Evolutionary conservation across 2,329 filamentous ascomycete genomes (phyloP).

Genomic region (Penicillium decumbens): DNA sequence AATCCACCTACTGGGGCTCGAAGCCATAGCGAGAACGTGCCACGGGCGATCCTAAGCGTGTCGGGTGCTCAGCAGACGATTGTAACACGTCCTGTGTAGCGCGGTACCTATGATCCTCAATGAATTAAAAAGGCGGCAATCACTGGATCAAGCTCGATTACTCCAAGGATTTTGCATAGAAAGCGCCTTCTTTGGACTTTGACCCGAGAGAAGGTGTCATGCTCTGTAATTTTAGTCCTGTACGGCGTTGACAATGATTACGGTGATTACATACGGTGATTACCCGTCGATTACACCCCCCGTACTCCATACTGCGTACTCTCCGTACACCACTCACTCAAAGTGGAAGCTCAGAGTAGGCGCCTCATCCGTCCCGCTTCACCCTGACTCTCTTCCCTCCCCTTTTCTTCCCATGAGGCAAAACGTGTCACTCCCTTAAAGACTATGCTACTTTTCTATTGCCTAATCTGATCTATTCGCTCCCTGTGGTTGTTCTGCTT

Average conservation of each 20-base stretch:
- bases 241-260: too few species aligned
- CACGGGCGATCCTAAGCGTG: constrained; percentile 7
- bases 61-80: neutral
- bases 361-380: constrained; percentile 21
- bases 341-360: constrained; percentile 5
- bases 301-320: neutral
- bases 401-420: neutral
- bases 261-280: neutral
- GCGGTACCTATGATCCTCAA: neutral
- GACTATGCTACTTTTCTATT: neutral
- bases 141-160: too few species aligned
- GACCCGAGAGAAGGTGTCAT: neutral
- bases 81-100: neutral
- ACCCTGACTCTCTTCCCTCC: constrained; percentile 5
- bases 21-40: constrained; percentile 14
- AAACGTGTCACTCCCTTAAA: neutral
- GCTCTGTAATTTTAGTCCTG: neutral
- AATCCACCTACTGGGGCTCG: neutral
- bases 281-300: neutral
- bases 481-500: constrained; percentile 6
- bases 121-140: neutral
- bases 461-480: constrained; percentile 1
- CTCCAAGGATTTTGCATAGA: neutral
- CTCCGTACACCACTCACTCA: neutral
- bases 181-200: neutral